These are phyloP conservation scores for Delitschia confertaspora DNA, from an alignment of 495 filamentous ascomycete species.

Conservation along the genomic window DNA sequence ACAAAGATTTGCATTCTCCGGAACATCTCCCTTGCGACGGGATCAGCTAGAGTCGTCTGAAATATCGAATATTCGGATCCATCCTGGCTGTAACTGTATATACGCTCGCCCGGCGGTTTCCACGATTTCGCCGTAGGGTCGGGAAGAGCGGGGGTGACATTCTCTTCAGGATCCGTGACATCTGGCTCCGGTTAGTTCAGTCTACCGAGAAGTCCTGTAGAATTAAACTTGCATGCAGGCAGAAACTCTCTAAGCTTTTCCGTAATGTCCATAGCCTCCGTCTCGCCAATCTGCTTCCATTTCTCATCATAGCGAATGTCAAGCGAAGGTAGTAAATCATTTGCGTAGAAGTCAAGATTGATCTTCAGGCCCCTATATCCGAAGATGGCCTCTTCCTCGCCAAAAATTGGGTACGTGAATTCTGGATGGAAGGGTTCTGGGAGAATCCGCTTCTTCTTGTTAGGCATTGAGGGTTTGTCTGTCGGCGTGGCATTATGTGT, in stretches of 20 bases:
- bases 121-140: constrained; percentile 29
- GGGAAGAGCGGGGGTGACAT: background rate
- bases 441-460: constrained; percentile 9
- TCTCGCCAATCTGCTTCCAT: constrained; percentile 59
- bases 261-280: constrained; percentile 56
- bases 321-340: constrained; percentile 69
- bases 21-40: constrained; percentile 53
- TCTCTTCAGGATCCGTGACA: constrained; percentile 4
- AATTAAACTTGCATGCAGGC: constrained; percentile 30
- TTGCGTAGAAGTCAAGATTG: constrained; percentile 66
- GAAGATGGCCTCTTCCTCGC: constrained; percentile 81
- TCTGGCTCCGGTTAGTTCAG: constrained; percentile 3
- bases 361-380: constrained; percentile 77
- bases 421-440: constrained; percentile 60
- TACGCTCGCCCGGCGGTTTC: constrained; percentile 51
- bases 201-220: background rate
- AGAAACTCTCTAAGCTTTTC: constrained; percentile 58
- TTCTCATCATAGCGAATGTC: constrained; percentile 62
- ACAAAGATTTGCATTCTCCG: constrained; percentile 73
- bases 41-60: constrained; percentile 48
- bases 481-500: no score
- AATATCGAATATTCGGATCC: constrained; percentile 53
- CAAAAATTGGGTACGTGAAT: constrained; percentile 89
- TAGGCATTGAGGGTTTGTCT: constrained; percentile 9
- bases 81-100: constrained; percentile 43